Evolutionary conservation across 306 rosid species (phyloP).

Genomic region (Prunus fruticosa): DNA sequence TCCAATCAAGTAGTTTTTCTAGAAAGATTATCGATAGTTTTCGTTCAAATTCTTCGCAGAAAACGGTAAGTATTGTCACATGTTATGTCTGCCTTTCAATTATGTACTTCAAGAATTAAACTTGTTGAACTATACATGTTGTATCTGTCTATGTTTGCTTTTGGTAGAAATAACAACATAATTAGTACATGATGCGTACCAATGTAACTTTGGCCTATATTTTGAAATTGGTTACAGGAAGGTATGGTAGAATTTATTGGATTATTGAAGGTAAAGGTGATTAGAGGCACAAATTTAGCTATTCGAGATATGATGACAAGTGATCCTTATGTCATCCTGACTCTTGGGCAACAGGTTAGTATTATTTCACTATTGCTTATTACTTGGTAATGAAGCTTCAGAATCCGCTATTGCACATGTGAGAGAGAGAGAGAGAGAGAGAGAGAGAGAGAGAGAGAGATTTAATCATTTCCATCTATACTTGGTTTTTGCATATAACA

Average conservation of each 20-base stretch:
- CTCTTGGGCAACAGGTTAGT: conserved; percentile 84
- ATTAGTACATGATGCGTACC: background rate
- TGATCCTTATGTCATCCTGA: conserved; percentile 91
- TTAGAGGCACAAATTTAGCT: conserved; percentile 85
- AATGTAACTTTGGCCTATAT: conserved; percentile 17
- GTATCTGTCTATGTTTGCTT: background rate
- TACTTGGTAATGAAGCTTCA: conserved; percentile 6
- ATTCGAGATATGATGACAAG: conserved; percentile 94
- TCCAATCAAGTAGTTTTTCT: conserved; percentile 44
- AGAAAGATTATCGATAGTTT: conserved; percentile 52
- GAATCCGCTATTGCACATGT: background rate
- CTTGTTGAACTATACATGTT: background rate
- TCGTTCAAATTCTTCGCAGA: conserved; percentile 46
- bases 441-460: background rate
- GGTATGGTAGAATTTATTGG: conserved; percentile 96
- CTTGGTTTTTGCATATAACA: background rate
- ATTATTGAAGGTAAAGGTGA: conserved; percentile 84
- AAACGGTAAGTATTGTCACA: conserved; percentile 45
- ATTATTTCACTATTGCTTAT: conserved; percentile 13
- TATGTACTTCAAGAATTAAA: conserved; percentile 15
- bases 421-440: background rate
- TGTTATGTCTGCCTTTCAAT: conserved; percentile 19
- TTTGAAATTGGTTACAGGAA: conserved; percentile 56
- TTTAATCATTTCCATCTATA: background rate
- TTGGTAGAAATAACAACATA: background rate